Evolutionary conservation across 2,329 filamentous ascomycete genomes (phyloP).

Genomic region (Hirsutella minnesotensis): DNA sequence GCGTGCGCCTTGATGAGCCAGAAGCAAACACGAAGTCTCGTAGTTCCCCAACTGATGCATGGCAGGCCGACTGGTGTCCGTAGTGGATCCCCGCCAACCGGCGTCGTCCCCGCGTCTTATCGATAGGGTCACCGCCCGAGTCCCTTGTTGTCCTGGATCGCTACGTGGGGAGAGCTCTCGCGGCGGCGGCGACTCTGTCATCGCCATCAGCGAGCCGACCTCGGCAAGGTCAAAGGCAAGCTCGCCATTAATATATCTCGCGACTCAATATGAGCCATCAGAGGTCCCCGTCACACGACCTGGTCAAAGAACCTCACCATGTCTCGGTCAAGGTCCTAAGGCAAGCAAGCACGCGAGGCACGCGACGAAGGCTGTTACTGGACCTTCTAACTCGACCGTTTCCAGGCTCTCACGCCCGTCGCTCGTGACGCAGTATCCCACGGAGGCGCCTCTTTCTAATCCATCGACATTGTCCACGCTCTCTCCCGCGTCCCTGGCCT

Average conservation of each 20-base stretch:
- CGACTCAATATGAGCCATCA: slow-evolving; percentile 41
- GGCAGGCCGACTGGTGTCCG: too few species aligned
- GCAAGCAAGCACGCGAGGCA: too few species aligned
- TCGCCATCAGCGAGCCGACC: too few species aligned
- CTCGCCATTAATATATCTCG: too few species aligned
- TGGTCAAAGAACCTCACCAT: slow-evolving; percentile 62
- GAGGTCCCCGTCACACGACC: slow-evolving; percentile 43
- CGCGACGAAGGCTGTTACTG: too few species aligned
- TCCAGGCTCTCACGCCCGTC: slow-evolving; percentile 70
- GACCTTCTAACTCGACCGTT: background rate
- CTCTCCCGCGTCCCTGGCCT: slow-evolving; percentile 60
- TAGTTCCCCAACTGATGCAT: too few species aligned
- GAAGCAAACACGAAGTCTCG: too few species aligned
- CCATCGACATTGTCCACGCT: slow-evolving; percentile 27
- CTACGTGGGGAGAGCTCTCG: too few species aligned
- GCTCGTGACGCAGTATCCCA: slow-evolving; percentile 58
- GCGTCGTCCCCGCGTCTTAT: background rate
- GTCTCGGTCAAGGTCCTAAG: slow-evolving; percentile 67
- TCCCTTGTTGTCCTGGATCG: too few species aligned
- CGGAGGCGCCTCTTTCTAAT: slow-evolving; percentile 34
- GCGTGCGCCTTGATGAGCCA: too few species aligned
- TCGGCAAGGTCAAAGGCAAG: too few species aligned
- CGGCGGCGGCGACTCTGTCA: too few species aligned
- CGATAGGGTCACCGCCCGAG: background rate
- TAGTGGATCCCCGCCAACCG: background rate